phyloP scores from a whole-genome alignment of 106 monocot species.

The Dioscorea alata region DNA sequence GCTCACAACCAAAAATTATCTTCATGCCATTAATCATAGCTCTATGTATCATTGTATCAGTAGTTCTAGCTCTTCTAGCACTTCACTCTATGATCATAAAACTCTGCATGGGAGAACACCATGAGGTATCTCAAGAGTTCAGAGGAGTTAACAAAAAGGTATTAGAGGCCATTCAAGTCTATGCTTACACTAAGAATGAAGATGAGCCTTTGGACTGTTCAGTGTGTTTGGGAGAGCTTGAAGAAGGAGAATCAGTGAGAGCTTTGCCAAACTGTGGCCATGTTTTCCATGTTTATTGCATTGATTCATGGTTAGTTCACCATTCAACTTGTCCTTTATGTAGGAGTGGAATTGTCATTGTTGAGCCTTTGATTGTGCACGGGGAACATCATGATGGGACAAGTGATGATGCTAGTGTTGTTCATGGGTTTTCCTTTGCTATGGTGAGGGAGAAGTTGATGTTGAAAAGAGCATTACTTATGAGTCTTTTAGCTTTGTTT shows the following conservation, averaged over 20 bases:
- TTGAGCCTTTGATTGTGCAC: not conserved
- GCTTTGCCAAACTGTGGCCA: slow-evolving; percentile 1
- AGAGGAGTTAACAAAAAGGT: slow-evolving; percentile 6
- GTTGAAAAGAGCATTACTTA: too few species aligned
- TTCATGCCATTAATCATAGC: slow-evolving; percentile 4
- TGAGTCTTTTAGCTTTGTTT: too few species aligned
- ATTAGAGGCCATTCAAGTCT: not conserved
- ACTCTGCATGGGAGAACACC: not conserved
- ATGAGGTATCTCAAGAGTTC: not conserved
- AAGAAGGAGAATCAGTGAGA: slow-evolving; percentile 1
- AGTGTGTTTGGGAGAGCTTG: slow-evolving; percentile 1
- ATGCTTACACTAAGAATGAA: not conserved
- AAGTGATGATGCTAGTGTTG: too few species aligned
- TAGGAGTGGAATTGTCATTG: not conserved
- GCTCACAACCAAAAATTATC: not conserved
- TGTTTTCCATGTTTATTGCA: not conserved
- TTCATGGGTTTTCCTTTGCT: too few species aligned
- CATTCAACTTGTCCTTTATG: slow-evolving; percentile 6
- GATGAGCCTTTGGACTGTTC: not conserved
- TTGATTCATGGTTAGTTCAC: slow-evolving; percentile 3
- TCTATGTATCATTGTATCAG: not conserved
- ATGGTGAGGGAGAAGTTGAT: too few species aligned
- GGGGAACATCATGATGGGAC: too few species aligned
- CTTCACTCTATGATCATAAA: not conserved
- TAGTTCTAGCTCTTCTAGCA: not conserved